phyloP scores from a whole-genome alignment of 1,284 basidiomycete genomes.

The Leccinum griseonigrum region DNA sequence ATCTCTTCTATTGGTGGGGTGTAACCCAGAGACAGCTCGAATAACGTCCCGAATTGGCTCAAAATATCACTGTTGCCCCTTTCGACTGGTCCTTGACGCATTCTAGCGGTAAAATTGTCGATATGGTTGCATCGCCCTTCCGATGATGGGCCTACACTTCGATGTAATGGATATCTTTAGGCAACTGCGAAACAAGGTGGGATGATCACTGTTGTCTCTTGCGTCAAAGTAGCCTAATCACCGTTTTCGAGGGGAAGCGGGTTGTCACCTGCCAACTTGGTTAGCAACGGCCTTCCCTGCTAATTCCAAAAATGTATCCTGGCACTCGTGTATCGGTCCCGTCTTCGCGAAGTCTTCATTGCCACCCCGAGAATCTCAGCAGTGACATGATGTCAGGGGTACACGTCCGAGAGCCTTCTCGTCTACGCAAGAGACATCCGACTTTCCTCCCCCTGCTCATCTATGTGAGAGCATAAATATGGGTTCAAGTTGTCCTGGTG shows the following conservation, averaged over 20 bases:
- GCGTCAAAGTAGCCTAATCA: background rate
- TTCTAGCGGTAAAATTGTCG: background rate
- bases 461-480: constrained; percentile 20
- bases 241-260: background rate
- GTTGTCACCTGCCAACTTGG: background rate
- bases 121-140: background rate
- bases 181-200: background rate
- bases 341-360: background rate
- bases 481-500: background rate
- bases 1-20: background rate
- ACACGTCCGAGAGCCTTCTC: background rate
- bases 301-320: background rate
- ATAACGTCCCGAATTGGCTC: background rate
- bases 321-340: background rate
- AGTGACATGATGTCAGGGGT: background rate
- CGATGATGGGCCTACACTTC: background rate
- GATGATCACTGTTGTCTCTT: background rate
- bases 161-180: background rate
- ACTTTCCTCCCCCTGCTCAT: background rate
- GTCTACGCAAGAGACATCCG: background rate
- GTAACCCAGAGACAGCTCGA: background rate
- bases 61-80: background rate
- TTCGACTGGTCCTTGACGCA: background rate
- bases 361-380: background rate
- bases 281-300: background rate